phyloP scores from a whole-genome alignment of 306 rosid species.

The Vigna angularis region DNA sequence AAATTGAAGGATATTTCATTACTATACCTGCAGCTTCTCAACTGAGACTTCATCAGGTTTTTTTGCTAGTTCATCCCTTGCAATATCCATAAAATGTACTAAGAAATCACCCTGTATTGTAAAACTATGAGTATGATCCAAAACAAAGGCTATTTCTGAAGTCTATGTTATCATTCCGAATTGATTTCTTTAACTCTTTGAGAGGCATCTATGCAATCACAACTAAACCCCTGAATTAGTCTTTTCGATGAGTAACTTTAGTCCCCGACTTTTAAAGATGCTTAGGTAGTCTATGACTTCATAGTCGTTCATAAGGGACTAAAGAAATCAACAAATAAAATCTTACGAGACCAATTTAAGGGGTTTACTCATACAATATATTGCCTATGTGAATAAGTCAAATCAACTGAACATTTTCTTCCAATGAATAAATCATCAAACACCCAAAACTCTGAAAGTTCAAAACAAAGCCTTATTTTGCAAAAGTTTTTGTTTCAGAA shows the following conservation, averaged over 20 bases:
- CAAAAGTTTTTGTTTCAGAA: not conserved
- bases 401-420: constrained; percentile 20
- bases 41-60: constrained; percentile 95
- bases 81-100: constrained; percentile 98
- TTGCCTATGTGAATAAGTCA: constrained; percentile 27
- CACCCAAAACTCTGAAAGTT: constrained; percentile 4
- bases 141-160: constrained; percentile 28
- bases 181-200: constrained; percentile 3
- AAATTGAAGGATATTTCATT: constrained; percentile 41
- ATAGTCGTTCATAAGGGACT: not conserved
- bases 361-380: not conserved
- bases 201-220: constrained; percentile 1
- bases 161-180: constrained; percentile 8
- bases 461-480: constrained; percentile 1
- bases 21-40: constrained; percentile 92
- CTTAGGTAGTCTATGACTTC: not conserved
- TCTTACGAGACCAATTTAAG: not conserved
- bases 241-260: not conserved
- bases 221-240: not conserved
- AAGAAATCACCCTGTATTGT: constrained; percentile 90
- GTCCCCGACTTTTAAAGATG: not conserved
- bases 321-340: not conserved
- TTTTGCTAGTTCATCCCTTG: constrained; percentile 86
- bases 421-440: constrained; percentile 8
- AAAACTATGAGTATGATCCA: not conserved